These are phyloP conservation scores for Trichoderma brevicompactum DNA, from an alignment of 2,329 filamentous ascomycete genomes.

Conservation along the genomic window DNA sequence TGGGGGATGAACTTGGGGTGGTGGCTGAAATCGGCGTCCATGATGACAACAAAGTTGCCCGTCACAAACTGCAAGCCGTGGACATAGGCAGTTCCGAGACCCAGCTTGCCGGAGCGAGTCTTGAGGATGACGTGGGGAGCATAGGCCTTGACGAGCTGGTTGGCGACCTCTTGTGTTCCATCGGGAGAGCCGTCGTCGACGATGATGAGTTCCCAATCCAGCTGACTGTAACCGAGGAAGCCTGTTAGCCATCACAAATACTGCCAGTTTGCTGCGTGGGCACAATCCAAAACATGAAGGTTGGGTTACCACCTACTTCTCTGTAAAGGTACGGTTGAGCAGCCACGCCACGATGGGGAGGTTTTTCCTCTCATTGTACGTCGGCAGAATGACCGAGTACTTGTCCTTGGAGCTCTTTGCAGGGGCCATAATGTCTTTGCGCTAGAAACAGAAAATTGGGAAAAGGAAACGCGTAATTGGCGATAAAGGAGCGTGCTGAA, in stretches of 20 bases:
- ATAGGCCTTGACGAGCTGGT: slow-evolving; percentile 89
- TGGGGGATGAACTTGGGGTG: slow-evolving; percentile 98
- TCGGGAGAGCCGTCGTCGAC: slow-evolving; percentile 98
- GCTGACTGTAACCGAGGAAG: slow-evolving; percentile 60
- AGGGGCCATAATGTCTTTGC: slow-evolving; percentile 50
- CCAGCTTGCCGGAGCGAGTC: slow-evolving; percentile 90
- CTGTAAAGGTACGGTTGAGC: slow-evolving; percentile 87
- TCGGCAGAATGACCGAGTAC: slow-evolving; percentile 96
- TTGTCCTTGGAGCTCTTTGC: slow-evolving; percentile 62
- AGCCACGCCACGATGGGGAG: slow-evolving; percentile 95
- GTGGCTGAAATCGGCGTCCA: slow-evolving; percentile 99
- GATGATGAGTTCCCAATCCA: slow-evolving; percentile 97
- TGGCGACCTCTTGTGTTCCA: slow-evolving; percentile 87
- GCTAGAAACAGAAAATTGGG: not conserved
- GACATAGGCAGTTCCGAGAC: slow-evolving; percentile 95
- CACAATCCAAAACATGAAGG: not conserved
- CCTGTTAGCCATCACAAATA: not conserved
- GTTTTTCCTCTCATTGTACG: slow-evolving; percentile 98
- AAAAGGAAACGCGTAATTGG: slow-evolving; percentile 14
- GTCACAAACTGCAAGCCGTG: slow-evolving; percentile 88
- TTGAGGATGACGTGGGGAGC: slow-evolving; percentile 78
- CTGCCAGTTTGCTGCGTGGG: not conserved
- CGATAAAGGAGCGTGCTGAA: slow-evolving; percentile 39
- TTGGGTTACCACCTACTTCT: slow-evolving; percentile 66
- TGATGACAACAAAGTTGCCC: slow-evolving; percentile 98